These are phyloP conservation scores for Chrysochromulina tobinii DNA, from an alignment of 78 protist species.

Conservation along the genomic window DNA sequence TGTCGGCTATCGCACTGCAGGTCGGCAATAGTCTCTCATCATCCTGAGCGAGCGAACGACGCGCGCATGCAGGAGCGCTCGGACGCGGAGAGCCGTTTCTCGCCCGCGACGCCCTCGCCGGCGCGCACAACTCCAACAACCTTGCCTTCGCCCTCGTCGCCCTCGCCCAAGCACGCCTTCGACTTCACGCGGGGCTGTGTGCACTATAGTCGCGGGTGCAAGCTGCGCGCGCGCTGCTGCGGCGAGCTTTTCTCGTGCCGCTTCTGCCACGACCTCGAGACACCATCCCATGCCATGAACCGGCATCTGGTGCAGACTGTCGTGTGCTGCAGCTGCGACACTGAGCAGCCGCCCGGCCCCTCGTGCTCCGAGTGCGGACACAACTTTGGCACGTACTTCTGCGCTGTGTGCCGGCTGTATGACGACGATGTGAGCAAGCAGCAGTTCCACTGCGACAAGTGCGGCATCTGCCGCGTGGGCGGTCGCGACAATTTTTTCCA, in stretches of 20 bases:
- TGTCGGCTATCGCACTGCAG: too few relatives aligned
- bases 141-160: too few relatives aligned
- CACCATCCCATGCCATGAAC: conserved; percentile 20
- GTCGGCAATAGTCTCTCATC: too few relatives aligned
- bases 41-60: too few relatives aligned
- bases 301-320: conserved; percentile 24
- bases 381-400: conserved; percentile 37
- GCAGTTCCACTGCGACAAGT: conserved; percentile 49
- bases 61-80: too few relatives aligned
- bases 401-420: conserved; percentile 40
- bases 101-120: too few relatives aligned
- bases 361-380: not conserved
- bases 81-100: too few relatives aligned
- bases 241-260: conserved; percentile 42
- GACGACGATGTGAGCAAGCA: conserved; percentile 34
- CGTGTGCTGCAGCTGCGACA: conserved; percentile 30
- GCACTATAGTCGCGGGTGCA: conserved; percentile 36
- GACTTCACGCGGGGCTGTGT: not conserved
- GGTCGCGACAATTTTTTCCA: conserved; percentile 49
- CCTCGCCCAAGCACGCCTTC: too few relatives aligned
- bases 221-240: conserved; percentile 32
- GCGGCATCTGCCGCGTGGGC: conserved; percentile 55
- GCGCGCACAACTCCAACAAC: too few relatives aligned
- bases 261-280: conserved; percentile 24
- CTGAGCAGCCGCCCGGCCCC: not conserved